Percentiles rank a stretch among this genome's conserved stretches.
Conservation (phyloP, 257 asterid genomes). For the Cruciata laevipes region DNA sequence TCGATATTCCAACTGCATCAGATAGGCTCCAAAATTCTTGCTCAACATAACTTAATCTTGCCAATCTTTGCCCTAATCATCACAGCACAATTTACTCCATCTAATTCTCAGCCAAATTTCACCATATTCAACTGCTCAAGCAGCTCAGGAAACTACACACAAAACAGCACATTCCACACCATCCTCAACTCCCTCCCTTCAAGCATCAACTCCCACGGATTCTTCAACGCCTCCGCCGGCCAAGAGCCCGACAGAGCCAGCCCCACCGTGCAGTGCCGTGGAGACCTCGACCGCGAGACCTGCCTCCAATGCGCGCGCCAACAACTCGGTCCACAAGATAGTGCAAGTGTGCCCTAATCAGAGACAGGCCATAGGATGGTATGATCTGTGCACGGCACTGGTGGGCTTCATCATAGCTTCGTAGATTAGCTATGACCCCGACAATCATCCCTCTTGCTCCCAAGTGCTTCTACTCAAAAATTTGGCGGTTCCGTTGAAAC, state of each 20-base stretch:
- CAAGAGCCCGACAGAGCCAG: constrained; percentile 9
- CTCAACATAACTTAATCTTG: neutral
- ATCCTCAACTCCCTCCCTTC: constrained; percentile 28
- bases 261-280: constrained; percentile 28
- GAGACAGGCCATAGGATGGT: constrained; percentile 17
- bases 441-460: too few species aligned
- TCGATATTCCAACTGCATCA: too few species aligned
- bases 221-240: constrained; percentile 22
- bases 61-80: neutral
- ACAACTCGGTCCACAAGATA: neutral
- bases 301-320: constrained; percentile 31
- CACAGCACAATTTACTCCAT: neutral
- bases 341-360: constrained; percentile 14
- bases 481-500: too few species aligned
- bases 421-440: too few species aligned
- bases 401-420: too few species aligned
- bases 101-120: neutral
- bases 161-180: constrained; percentile 15
- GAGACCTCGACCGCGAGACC: constrained; percentile 12
- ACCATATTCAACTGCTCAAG: neutral
- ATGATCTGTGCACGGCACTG: constrained; percentile 10
- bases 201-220: constrained; percentile 15
- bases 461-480: too few species aligned
- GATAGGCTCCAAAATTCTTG: neutral
- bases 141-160: constrained; percentile 13